Percentiles rank a stretch among this genome's conserved stretches.
Conservation (phyloP, 345 rosid species). For the Salix arbutifolia region DNA sequence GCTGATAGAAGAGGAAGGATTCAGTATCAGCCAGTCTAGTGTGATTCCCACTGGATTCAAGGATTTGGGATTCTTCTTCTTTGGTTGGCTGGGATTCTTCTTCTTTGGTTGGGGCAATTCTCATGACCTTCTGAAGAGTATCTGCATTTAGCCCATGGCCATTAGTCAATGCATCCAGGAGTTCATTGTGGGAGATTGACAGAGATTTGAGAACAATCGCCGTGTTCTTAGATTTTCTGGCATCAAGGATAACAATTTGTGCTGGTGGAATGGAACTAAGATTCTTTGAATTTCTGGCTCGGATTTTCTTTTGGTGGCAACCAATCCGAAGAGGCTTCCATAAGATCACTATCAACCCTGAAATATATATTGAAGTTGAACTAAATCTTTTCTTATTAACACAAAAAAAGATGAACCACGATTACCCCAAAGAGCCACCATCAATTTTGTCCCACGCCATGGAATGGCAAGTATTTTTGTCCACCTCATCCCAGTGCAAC, state of each 20-base stretch:
- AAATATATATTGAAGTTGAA: background rate
- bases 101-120: constrained; percentile 63
- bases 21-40: constrained; percentile 65
- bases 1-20: constrained; percentile 59
- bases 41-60: constrained; percentile 52
- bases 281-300: constrained; percentile 15
- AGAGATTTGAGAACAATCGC: constrained; percentile 74
- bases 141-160: constrained; percentile 59
- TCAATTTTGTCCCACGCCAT: constrained; percentile 92
- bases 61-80: constrained; percentile 54
- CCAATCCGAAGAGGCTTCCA: constrained; percentile 92
- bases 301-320: constrained; percentile 52
- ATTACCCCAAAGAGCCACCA: constrained; percentile 79
- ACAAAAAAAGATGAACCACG: background rate
- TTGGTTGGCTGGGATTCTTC: constrained; percentile 37
- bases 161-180: constrained; percentile 46
- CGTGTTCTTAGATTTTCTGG: constrained; percentile 71
- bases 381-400: no score
- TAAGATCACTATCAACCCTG: constrained; percentile 77
- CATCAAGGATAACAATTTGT: constrained; percentile 57
- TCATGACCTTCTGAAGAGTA: constrained; percentile 62
- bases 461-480: constrained; percentile 55
- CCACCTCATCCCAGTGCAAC: constrained; percentile 85
- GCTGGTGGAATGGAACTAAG: constrained; percentile 24
- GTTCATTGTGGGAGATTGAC: constrained; percentile 51